Percentiles rank a stretch among this genome's conserved stretches.
Conservation (phyloP, 306 rosid genomes). For the Acmispon strigosus region DNA sequence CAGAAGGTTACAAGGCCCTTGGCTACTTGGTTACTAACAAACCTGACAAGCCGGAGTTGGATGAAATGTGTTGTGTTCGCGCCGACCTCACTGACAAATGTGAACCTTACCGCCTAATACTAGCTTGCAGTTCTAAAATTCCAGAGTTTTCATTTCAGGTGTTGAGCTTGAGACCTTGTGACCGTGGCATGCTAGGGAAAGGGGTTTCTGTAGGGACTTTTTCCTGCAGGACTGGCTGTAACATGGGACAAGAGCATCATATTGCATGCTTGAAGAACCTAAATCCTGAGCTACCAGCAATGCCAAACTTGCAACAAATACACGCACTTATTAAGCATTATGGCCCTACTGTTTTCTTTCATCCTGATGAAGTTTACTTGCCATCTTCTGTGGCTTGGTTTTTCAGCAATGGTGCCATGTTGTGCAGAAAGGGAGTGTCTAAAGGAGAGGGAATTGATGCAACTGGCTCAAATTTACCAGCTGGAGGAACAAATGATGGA, state of each 20-base stretch:
- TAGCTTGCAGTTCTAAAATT: constrained; percentile 24
- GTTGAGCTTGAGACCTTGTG: constrained; percentile 57
- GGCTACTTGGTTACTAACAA: constrained; percentile 68
- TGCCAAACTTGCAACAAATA: constrained; percentile 82
- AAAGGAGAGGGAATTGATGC: constrained; percentile 50
- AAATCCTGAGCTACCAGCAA: constrained; percentile 36
- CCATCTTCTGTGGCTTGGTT: constrained; percentile 92
- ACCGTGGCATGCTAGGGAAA: constrained; percentile 58
- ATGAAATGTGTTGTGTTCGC: constrained; percentile 74
- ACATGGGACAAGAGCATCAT: constrained; percentile 32
- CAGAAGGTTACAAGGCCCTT: constrained; percentile 66
- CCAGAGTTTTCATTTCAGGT: constrained; percentile 43
- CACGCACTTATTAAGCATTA: constrained; percentile 72
- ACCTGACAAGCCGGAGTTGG: constrained; percentile 58
- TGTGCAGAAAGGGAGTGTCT: constrained; percentile 35
- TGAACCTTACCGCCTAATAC: constrained; percentile 41
- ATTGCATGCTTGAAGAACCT: constrained; percentile 78
- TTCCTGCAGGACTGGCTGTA: constrained; percentile 41
- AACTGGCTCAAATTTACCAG: constrained; percentile 64
- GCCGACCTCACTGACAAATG: constrained; percentile 62
- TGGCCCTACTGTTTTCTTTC: constrained; percentile 87
- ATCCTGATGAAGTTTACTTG: constrained; percentile 70
- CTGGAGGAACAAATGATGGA: constrained; percentile 56
- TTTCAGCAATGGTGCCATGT: constrained; percentile 57
- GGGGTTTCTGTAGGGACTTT: constrained; percentile 80